These are phyloP conservation scores for Colletotrichum karsti DNA, from an alignment of 2,329 filamentous ascomycete species.

Conservation along the genomic window DNA sequence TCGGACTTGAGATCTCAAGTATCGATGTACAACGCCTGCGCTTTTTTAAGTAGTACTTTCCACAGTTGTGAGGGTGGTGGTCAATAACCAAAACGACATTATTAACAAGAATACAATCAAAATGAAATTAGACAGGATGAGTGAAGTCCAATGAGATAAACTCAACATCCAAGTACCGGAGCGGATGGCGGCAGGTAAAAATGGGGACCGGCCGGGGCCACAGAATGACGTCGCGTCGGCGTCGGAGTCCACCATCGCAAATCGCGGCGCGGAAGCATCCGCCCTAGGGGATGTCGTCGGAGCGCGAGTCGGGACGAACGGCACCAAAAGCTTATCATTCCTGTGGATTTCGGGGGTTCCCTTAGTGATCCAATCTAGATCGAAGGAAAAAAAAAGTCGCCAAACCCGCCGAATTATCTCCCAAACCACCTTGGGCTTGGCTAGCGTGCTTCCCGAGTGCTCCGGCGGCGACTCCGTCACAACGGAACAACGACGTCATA, in stretches of 20 bases:
- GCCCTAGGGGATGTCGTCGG: not conserved
- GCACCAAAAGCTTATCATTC: not conserved
- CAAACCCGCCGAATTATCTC: not conserved
- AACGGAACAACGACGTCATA: constrained; percentile 23
- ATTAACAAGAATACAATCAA: too few relatives aligned
- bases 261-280: constrained; percentile 15
- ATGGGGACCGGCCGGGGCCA: too few relatives aligned
- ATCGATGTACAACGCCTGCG: too few relatives aligned
- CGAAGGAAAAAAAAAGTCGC: constrained; percentile 11
- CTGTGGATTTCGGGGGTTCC: not conserved
- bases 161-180: not conserved
- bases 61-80: too few relatives aligned
- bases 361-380: not conserved
- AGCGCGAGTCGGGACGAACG: constrained; percentile 19
- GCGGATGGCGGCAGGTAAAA: not conserved
- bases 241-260: not conserved
- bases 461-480: constrained; percentile 21
- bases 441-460: not conserved
- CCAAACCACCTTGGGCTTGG: not conserved
- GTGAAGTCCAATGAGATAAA: too few relatives aligned
- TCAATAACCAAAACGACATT: too few relatives aligned
- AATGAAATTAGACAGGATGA: too few relatives aligned
- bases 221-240: not conserved
- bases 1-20: too few relatives aligned
- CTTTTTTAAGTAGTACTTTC: too few relatives aligned